Evolutionary conservation across 2,329 filamentous ascomycete genomes (phyloP), one percentile per base, ranked within the genome.

Genomic region (Trichoderma sp.): DNA sequence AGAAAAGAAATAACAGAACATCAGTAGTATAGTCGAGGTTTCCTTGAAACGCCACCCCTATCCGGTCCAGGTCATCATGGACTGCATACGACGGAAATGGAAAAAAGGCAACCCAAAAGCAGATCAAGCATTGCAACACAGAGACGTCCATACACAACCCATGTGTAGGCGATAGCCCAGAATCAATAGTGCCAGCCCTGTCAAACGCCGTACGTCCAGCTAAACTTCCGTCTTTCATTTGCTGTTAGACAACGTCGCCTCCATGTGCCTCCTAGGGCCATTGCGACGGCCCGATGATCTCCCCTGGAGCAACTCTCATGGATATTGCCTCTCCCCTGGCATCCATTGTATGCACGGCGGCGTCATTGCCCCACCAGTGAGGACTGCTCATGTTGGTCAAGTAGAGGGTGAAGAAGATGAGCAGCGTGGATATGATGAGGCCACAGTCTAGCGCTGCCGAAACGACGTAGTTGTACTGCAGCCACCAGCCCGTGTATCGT

Each of bases 381-480:
- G 88, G 86, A 65, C 85, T 78, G 3, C 74, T 71, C 9, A 82
- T 81, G 41, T 80, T 78, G 2, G 88, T 88, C 68, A 91, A 74
- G 64, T 87, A 85, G 30, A 92, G 77, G 1, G 86, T 83, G 69
- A 90, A 85, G 79, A 92, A 90, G 65, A 92, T 88, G 65, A 92
- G 74, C 43, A 92, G 82, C 0, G 88, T 88, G 41, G 83, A 84
- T 21, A 91, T 74, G 14, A 88, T 85, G 5, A 91, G 80, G 5
- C 89, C 89, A 56, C 84, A 85, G 74, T 92, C 90, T 44, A 92
- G 78, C 1, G 87, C 90, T 0, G 89, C 89, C 21, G 88, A 90
- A 0, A 88, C 86, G 72, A 91, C 82, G 74, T 92, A 92, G 78
- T 92, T 92, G 78, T 91, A 92, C 74, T 88, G 86, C 75, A 89